These are phyloP conservation scores for Naegleria fowleri DNA, from an alignment of 208 protist species.

Conservation along the genomic window DNA sequence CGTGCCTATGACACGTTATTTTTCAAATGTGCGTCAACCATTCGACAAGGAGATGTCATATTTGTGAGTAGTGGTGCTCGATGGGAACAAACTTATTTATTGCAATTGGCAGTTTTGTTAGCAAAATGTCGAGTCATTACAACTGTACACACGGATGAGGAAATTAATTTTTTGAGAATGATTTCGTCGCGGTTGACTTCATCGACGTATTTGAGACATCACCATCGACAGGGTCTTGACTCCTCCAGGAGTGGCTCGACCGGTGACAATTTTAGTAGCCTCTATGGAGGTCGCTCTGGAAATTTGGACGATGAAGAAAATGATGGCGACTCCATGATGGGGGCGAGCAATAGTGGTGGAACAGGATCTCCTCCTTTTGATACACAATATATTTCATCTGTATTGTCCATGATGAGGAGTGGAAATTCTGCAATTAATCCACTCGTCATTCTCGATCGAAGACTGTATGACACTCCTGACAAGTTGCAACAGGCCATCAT, in stretches of 20 bases:
- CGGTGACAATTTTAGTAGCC: too few relatives aligned
- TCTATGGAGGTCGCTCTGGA: too few relatives aligned
- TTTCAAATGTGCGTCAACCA: not conserved
- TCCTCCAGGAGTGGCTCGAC: too few relatives aligned
- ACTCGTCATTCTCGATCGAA: not conserved
- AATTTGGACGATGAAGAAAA: not conserved
- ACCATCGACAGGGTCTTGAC: too few relatives aligned
- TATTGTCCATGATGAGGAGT: not conserved
- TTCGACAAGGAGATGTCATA: not conserved
- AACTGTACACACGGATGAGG: not conserved
- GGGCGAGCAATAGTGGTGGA: not conserved
- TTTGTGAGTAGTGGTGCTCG: not conserved
- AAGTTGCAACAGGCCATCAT: not conserved
- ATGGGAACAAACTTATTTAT: slow-evolving; percentile 1
- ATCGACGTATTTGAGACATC: not conserved
- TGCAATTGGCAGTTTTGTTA: not conserved
- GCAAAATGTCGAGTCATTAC: not conserved
- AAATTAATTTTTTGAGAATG: slow-evolving; percentile 11
- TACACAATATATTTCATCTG: not conserved
- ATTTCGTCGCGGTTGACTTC: not conserved
- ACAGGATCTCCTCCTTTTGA: not conserved
- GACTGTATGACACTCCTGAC: not conserved
- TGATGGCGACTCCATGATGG: not conserved
- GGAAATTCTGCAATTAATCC: not conserved
- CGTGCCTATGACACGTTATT: not conserved